Conservation (phyloP, 305 asterid species). For the Stenogyne calaminthoides region DNA sequence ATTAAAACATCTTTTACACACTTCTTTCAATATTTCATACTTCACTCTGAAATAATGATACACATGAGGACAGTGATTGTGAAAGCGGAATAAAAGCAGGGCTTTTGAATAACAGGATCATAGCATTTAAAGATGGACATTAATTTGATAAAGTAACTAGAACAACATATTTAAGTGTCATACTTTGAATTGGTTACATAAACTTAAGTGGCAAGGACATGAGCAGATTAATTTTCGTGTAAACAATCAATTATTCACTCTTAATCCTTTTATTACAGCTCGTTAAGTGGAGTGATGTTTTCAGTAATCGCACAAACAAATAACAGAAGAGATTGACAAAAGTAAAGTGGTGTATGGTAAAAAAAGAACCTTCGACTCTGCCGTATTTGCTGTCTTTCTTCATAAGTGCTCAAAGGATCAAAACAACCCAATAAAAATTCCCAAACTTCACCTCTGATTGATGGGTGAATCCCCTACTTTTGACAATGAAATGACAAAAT, state of each 20-base stretch:
- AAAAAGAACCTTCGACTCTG: slow-evolving; percentile 58
- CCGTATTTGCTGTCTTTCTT: slow-evolving; percentile 68
- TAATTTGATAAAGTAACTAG: not conserved
- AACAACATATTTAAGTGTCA: not conserved
- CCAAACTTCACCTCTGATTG: slow-evolving; percentile 97
- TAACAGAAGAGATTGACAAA: not conserved
- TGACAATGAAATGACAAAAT: slow-evolving; percentile 29
- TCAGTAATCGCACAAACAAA: not conserved
- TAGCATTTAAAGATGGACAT: not conserved
- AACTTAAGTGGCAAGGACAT: not conserved
- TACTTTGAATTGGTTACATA: too few species aligned
- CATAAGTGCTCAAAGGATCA: slow-evolving; percentile 73
- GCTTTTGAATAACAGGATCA: not conserved
- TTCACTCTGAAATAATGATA: slow-evolving; percentile 50
- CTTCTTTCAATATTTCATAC: slow-evolving; percentile 69
- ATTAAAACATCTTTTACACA: slow-evolving; percentile 73
- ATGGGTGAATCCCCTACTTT: slow-evolving; percentile 87
- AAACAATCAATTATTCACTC: not conserved
- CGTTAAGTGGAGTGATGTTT: not conserved
- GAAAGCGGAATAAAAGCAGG: not conserved
- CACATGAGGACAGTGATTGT: not conserved
- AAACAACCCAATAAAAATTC: slow-evolving; percentile 83
- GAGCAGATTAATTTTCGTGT: not conserved
- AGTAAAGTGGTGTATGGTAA: slow-evolving; percentile 3
- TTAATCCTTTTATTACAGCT: not conserved